Percentiles rank a stretch among this genome's conserved stretches.
These are phyloP conservation scores for Coccomyxa sp. DNA, from an alignment of 139 green algal species.

Conservation along the genomic window DNA sequence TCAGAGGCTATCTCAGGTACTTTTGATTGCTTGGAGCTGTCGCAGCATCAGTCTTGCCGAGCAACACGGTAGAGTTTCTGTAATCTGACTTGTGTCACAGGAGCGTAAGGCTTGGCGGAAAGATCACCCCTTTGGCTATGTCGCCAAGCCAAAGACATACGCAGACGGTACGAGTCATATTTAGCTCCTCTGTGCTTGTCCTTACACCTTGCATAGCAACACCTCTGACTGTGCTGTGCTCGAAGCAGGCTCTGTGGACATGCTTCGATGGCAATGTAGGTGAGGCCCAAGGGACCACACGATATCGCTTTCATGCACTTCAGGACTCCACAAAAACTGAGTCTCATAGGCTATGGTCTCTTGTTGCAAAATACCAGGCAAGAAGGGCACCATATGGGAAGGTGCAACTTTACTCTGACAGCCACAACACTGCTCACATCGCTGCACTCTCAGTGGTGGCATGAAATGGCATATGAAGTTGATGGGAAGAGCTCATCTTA, in stretches of 20 bases:
- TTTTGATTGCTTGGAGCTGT: background rate
- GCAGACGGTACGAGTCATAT: background rate
- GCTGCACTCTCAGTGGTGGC: no score
- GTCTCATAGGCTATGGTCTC: no score
- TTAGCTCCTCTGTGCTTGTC: background rate
- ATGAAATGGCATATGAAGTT: no score
- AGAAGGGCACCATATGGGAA: background rate
- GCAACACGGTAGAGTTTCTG: background rate
- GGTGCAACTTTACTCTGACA: no score
- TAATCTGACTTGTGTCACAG: background rate
- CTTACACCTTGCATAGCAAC: background rate
- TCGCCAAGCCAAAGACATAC: slow-evolving; percentile 33
- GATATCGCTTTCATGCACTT: no score
- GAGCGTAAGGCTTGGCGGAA: slow-evolving; percentile 63
- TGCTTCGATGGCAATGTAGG: background rate
- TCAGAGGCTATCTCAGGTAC: background rate
- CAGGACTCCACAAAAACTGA: no score
- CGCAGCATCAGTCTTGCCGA: background rate
- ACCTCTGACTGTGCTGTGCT: background rate
- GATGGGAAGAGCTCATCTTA: no score
- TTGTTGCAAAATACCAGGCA: background rate
- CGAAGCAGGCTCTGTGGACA: background rate
- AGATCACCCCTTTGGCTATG: slow-evolving; percentile 62
- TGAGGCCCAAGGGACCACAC: no score
- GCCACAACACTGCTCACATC: no score